Percentiles rank a stretch among this genome's conserved stretches.
These are phyloP conservation scores for Logfia minima DNA, from an alignment of 129 eudicot genomes.

Conservation along the genomic window DNA sequence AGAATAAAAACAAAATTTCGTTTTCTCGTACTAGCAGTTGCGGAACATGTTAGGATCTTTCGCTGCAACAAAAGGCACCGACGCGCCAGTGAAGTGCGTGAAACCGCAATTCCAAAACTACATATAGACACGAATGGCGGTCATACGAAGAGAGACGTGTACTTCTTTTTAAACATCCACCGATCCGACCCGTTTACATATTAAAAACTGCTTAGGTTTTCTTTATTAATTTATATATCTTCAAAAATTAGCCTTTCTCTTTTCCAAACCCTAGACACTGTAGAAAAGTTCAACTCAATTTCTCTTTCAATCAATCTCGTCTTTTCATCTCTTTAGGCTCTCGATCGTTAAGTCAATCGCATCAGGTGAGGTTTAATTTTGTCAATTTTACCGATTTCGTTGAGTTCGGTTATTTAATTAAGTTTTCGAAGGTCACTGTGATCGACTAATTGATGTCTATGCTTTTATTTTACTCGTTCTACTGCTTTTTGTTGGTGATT, in stretches of 20 bases:
- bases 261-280: slow-evolving; percentile 30
- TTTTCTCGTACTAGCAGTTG: too few relatives aligned
- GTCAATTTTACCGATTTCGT: neutral
- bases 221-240: neutral
- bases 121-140: slow-evolving; percentile 1
- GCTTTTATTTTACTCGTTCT: neutral
- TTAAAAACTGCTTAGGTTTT: slow-evolving; percentile 10
- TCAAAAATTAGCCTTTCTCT: neutral
- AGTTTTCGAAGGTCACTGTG: slow-evolving; percentile 22
- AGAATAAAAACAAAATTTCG: too few relatives aligned
- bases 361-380: slow-evolving; percentile 29
- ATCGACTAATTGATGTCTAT: slow-evolving; percentile 6
- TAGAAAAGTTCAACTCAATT: neutral
- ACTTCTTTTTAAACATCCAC: neutral
- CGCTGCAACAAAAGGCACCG: too few relatives aligned
- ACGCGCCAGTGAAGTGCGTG: too few relatives aligned
- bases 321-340: neutral
- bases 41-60: too few relatives aligned
- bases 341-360: slow-evolving; percentile 21
- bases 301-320: neutral
- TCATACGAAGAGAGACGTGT: slow-evolving; percentile 29
- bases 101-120: too few relatives aligned
- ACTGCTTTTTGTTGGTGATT: neutral
- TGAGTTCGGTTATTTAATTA: neutral
- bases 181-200: slow-evolving; percentile 26